Evolutionary conservation across 768 basidiomycete species (phyloP).

Genomic region (Phylloporus rhodoxanthus): DNA sequence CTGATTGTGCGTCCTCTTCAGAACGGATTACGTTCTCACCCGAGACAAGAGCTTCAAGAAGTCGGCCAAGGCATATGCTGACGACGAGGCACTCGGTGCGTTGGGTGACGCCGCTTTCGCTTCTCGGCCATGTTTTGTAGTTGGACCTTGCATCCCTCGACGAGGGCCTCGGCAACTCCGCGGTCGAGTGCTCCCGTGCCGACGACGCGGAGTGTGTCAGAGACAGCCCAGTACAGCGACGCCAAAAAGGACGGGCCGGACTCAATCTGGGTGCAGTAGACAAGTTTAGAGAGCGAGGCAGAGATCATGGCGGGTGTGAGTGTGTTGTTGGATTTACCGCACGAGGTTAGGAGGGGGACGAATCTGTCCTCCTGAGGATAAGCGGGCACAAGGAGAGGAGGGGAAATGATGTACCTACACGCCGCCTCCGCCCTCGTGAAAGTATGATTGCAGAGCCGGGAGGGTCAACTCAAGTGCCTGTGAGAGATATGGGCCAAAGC

Average conservation of each 20-base stretch:
- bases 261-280: slow-evolving; percentile 60
- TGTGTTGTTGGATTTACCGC: slow-evolving; percentile 59
- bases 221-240: slow-evolving; percentile 67
- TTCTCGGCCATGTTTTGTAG: slow-evolving; percentile 63
- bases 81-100: slow-evolving; percentile 56
- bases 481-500: slow-evolving; percentile 67
- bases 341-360: slow-evolving; percentile 62
- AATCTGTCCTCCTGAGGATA: slow-evolving; percentile 42
- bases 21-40: slow-evolving; percentile 81
- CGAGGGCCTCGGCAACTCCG: slow-evolving; percentile 47
- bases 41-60: slow-evolving; percentile 94
- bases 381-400: not conserved
- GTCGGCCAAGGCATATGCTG: slow-evolving; percentile 79
- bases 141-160: slow-evolving; percentile 69
- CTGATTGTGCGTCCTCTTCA: slow-evolving; percentile 18
- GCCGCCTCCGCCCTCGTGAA: slow-evolving; percentile 78
- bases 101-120: slow-evolving; percentile 46
- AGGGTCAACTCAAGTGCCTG: slow-evolving; percentile 69
- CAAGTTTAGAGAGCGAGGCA: slow-evolving; percentile 61
- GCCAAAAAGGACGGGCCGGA: slow-evolving; percentile 71
- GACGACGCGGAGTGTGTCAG: slow-evolving; percentile 54
- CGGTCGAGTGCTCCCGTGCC: slow-evolving; percentile 50
- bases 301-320: slow-evolving; percentile 64
- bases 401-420: slow-evolving; percentile 49
- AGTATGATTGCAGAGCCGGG: slow-evolving; percentile 67